Conservation (phyloP, 1,284 basidiomycete genomes). For the Porogramme epimiltina region DNA sequence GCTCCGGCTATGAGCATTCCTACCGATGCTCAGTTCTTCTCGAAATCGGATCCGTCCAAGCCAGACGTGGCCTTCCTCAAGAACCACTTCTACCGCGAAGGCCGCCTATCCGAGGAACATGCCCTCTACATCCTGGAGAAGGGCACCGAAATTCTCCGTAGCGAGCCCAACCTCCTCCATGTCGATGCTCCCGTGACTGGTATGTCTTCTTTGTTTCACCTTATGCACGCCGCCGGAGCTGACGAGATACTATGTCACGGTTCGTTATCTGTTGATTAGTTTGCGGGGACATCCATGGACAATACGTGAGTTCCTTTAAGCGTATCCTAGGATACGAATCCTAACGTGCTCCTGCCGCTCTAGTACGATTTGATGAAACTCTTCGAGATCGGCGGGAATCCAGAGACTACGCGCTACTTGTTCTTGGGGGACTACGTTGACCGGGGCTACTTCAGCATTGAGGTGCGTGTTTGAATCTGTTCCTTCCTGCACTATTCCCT, state of each 20-base stretch:
- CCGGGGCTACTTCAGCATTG: slow-evolving; percentile 91
- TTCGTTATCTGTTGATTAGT: slow-evolving; percentile 45
- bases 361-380: slow-evolving; percentile 95
- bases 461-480: slow-evolving; percentile 48
- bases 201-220: slow-evolving; percentile 35
- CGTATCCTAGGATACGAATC: slow-evolving; percentile 5
- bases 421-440: slow-evolving; percentile 97
- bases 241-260: too few species aligned
- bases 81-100: slow-evolving; percentile 99
- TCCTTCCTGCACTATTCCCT: background rate
- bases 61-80: slow-evolving; percentile 98
- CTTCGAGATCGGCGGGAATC: slow-evolving; percentile 93
- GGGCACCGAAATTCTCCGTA: slow-evolving; percentile 72
- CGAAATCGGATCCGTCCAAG: slow-evolving; percentile 79
- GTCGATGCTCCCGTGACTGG: slow-evolving; percentile 95
- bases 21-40: slow-evolving; percentile 93
- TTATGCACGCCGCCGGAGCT: too few species aligned
- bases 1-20: slow-evolving; percentile 93
- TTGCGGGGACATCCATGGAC: slow-evolving; percentile 92
- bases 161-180: slow-evolving; percentile 85
- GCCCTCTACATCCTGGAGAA: slow-evolving; percentile 86
- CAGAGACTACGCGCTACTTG: slow-evolving; percentile 90
- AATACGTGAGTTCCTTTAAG: slow-evolving; percentile 74
- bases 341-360: slow-evolving; percentile 20
- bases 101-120: slow-evolving; percentile 88